Base-by-base conservation (phyloP, 352 stramenopile species). In the Globisporangium cystogenes region DNA sequence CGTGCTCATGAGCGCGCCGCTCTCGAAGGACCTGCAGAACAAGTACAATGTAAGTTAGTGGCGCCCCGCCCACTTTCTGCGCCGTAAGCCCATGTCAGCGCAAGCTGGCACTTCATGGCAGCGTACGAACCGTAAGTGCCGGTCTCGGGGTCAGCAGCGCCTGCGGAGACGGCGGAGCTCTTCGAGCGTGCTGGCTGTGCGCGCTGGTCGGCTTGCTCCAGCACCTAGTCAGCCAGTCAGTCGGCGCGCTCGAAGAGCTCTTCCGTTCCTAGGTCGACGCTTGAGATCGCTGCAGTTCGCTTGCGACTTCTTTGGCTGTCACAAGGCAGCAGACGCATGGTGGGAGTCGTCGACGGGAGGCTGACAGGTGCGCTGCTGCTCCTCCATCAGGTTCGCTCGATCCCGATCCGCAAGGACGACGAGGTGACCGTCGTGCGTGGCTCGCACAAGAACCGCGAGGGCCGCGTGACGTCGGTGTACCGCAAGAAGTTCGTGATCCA, bases 401-500 rank as follows among this genome's bases (percentile, higher is more conserved):
- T 99, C 65, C 96, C 97, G 42, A 97, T 99, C 69, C 94, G 96
- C 60, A 99, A 99, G 77, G 97, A 99, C 59, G 97, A 99, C 63
- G 97, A 99, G 76, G 97, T 99, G 49, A 90, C 95, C 52, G 97
- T 99, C 55, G 93, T 98, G 48, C 91, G 96, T 78, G 98, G 97
- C 55, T 91, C 89, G 55, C 98, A 96, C 90, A 99, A 99, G 92
- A 89, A 87, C 72, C 89, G 95, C 70, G 97, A 99, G 80, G 98
- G 98, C 63, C 99, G 98, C 72, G 95, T 99, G 39, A 98, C 93
- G 49, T 85, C 85, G 24, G 90, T 96, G 54, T 99, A 99, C 87
- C 93, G 98, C 70, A 99, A 98, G 82, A 99, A 99, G 87, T 99
- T 98, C 75, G 96, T 99, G 51, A 97, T 99, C 67, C 96, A 99